Evolutionary conservation across 768 basidiomycete species (phyloP).

Genomic region (Psilocybe cyanescens): DNA sequence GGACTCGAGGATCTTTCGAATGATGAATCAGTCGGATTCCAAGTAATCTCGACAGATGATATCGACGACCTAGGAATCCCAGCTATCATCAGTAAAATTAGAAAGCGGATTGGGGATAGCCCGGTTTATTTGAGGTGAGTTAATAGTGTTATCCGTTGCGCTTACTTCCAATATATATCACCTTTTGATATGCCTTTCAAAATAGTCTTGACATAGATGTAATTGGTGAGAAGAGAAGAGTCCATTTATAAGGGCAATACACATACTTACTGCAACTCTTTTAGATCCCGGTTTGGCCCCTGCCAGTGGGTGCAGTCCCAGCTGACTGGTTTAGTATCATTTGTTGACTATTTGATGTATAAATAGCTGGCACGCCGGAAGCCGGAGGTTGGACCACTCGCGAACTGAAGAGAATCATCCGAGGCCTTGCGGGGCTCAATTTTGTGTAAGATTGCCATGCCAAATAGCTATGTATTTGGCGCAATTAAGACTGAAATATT

Average conservation of each 20-base stretch:
- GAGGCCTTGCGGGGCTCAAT: slow-evolving; percentile 79
- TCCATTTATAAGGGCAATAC: neutral
- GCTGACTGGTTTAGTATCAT: neutral
- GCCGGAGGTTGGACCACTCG: slow-evolving; percentile 85
- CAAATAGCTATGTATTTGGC: neutral
- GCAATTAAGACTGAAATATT: neutral
- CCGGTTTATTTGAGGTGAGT: slow-evolving; percentile 80
- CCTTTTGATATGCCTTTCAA: neutral
- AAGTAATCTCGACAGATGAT: slow-evolving; percentile 79
- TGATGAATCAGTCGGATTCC: slow-evolving; percentile 77
- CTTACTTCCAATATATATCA: neutral
- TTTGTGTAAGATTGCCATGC: slow-evolving; percentile 61
- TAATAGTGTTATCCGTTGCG: neutral
- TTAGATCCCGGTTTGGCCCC: slow-evolving; percentile 79
- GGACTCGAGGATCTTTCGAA: slow-evolving; percentile 65
- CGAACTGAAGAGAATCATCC: slow-evolving; percentile 79
- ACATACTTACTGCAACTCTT: neutral
- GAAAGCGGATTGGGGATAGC: slow-evolving; percentile 67
- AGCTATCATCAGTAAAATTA: slow-evolving; percentile 73
- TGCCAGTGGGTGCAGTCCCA: slow-evolving; percentile 54
- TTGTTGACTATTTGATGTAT: slow-evolving; percentile 4
- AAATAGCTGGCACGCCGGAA: slow-evolving; percentile 80
- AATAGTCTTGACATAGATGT: slow-evolving; percentile 81
- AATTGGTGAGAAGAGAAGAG: slow-evolving; percentile 49
- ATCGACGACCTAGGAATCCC: slow-evolving; percentile 79